Base-by-base conservation (phyloP, 495 filamentous ascomycete species). In the Letharia columbiana region DNA sequence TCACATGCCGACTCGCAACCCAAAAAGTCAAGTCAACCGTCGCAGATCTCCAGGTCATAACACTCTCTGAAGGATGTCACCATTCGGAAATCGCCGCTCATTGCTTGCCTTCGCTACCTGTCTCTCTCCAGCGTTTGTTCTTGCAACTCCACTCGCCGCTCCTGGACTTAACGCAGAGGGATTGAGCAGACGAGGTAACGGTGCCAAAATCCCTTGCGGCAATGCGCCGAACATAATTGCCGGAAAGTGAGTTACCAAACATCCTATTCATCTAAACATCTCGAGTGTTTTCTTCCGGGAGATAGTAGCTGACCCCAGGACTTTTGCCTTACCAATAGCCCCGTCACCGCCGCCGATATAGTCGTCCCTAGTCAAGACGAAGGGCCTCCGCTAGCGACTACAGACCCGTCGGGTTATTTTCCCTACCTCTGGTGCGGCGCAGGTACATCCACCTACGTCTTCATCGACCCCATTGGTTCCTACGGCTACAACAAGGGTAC, bases 401-500 rank as follows among this genome's bases (percentile, higher is more conserved):
- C 54, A 8, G 54, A 37, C 54, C 31, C 31, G 20, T 31, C 49
- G 3, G 28, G 28, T 4, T 57, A 57, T 4, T 37, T 57, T 15
- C 54, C 54, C 54, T 57, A 57, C 17, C 4, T 57, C 8, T 57
- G 54, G 54, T 57, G 54, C 18, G 31, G 31, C 15, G 33, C 31
- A 6, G 54, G 54, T 1, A 37, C 33, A 8, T 57, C 31, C 17
- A 57, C 54, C 31, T 57, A 37, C 31, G 54, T 57, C 31, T 37
- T 18, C 28, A 57, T 57, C 15, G 54, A 57, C 17, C 54, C 54
- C 17, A 37, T 37, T 6, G 33, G 31, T 6, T 6, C 5, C 54
- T 57, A n/a, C 15, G 54, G 54, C 33, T 57, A 37, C 54, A 57
- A 57, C 33, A 57, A 57, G 31, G 54, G 54, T 12, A 35, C 54